Percentiles rank a stretch among this genome's conserved stretches.
Evolutionary conservation across 2,329 filamentous ascomycete genomes (phyloP).

Genomic region (Sphaerostilbella broomeana): DNA sequence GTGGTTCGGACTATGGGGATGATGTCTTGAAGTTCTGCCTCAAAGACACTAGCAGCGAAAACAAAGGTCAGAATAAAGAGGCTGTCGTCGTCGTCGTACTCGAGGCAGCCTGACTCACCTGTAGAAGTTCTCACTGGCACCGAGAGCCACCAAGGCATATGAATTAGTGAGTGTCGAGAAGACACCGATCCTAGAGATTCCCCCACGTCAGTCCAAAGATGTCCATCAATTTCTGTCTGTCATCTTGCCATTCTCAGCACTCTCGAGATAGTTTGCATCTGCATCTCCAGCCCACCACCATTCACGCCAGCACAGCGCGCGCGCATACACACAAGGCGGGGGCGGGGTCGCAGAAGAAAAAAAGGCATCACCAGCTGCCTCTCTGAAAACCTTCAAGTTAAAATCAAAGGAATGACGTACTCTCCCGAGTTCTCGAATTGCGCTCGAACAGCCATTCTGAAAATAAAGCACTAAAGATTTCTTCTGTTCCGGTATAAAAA

Average conservation of each 20-base stretch:
- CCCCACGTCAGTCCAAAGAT: constrained; percentile 9
- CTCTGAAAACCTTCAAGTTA: background rate
- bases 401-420: constrained; percentile 45
- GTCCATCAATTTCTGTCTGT: background rate
- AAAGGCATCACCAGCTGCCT: background rate
- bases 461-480: background rate
- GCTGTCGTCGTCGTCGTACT: background rate
- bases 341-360: constrained; percentile 16
- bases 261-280: background rate
- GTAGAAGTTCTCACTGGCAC: constrained; percentile 98
- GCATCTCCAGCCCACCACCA: background rate
- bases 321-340: constrained; percentile 18
- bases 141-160: constrained; percentile 88
- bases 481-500: too few species aligned
- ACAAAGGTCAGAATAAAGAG: too few species aligned
- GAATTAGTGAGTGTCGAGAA: constrained; percentile 96
- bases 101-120: constrained; percentile 44
- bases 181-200: constrained; percentile 70
- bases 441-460: constrained; percentile 59
- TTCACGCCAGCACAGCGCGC: background rate
- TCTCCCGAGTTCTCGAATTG: constrained; percentile 90
- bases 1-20: constrained; percentile 96
- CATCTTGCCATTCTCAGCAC: background rate
- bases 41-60: constrained; percentile 75
- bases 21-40: constrained; percentile 93